These are phyloP conservation scores for Eucalyptus regnans DNA, from an alignment of 345 rosid genomes.

Conservation along the genomic window DNA sequence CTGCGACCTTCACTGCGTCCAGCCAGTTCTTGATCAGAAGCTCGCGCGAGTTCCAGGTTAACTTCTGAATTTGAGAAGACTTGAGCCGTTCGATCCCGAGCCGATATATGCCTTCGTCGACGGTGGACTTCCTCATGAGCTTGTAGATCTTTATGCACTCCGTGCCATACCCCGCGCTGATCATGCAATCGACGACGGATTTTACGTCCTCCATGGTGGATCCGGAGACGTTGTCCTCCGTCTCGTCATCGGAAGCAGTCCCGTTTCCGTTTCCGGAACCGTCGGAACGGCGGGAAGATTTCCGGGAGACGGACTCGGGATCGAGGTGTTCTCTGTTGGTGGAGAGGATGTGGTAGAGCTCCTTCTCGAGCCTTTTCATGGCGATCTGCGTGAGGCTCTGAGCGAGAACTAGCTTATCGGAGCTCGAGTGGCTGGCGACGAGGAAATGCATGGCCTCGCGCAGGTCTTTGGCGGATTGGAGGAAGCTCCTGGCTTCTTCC, in stretches of 20 bases:
- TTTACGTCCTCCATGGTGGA: slow-evolving; percentile 11
- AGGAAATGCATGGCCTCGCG: slow-evolving; percentile 46
- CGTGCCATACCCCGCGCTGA: slow-evolving; percentile 14
- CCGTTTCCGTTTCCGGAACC: background rate
- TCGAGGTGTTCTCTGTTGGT: background rate
- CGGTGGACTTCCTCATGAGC: slow-evolving; percentile 13
- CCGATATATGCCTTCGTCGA: slow-evolving; percentile 19
- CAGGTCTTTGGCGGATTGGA: slow-evolving; percentile 25
- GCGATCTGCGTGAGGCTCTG: slow-evolving; percentile 6
- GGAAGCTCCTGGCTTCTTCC: slow-evolving; percentile 37
- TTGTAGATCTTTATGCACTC: slow-evolving; percentile 22
- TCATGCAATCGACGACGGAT: slow-evolving; percentile 31
- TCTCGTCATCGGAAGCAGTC: background rate
- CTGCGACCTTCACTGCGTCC: slow-evolving; percentile 5
- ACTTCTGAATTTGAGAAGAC: slow-evolving; percentile 10
- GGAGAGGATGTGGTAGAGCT: slow-evolving; percentile 6
- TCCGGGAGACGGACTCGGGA: background rate
- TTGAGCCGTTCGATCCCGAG: slow-evolving; percentile 12
- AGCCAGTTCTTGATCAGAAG: slow-evolving; percentile 14
- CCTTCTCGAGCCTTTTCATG: slow-evolving; percentile 10
- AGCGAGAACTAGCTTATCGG: slow-evolving; percentile 38
- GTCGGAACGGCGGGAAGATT: background rate
- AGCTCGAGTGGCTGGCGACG: slow-evolving; percentile 18
- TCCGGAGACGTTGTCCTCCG: background rate
- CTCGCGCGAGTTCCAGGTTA: slow-evolving; percentile 5